These are phyloP conservation scores for Russula olivacea DNA, from an alignment of 768 basidiomycete species.

Conservation along the genomic window DNA sequence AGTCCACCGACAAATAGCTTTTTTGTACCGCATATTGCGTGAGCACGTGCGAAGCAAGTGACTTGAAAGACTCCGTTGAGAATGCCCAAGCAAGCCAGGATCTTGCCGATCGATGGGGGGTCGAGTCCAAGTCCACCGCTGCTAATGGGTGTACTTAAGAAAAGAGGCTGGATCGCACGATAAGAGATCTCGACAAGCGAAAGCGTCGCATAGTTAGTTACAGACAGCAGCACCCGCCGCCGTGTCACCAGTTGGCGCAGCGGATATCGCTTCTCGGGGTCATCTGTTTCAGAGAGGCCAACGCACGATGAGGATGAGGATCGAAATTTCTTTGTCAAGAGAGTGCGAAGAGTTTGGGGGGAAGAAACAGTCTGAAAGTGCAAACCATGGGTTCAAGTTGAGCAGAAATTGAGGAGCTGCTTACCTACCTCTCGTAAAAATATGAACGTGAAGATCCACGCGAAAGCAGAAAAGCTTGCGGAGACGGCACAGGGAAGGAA, in stretches of 20 bases:
- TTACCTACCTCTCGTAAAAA: constrained; percentile 51
- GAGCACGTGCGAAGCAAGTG: constrained; percentile 57
- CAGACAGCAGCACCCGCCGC: constrained; percentile 51
- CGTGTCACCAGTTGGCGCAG: constrained; percentile 45
- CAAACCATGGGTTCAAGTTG: neutral
- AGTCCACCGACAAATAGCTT: constrained; percentile 51
- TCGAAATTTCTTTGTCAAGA: constrained; percentile 5
- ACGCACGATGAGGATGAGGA: neutral
- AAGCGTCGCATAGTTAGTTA: constrained; percentile 60
- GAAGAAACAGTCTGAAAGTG: constrained; percentile 19
- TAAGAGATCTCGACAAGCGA: constrained; percentile 63
- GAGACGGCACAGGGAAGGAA: constrained; percentile 67
- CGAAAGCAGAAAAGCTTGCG: constrained; percentile 51
- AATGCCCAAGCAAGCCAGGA: constrained; percentile 56
- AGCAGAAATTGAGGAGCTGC: constrained; percentile 27
- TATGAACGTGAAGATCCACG: constrained; percentile 46
- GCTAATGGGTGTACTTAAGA: constrained; percentile 60
- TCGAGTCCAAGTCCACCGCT: constrained; percentile 65
- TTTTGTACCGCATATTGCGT: constrained; percentile 59
- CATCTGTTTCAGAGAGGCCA: constrained; percentile 8
- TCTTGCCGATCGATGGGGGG: constrained; percentile 58
- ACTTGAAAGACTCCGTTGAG: constrained; percentile 62
- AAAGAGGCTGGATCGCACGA: constrained; percentile 62
- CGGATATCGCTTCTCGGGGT: constrained; percentile 40
- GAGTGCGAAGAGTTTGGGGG: constrained; percentile 11